Conservation (phyloP, 345 rosid species). For the Iberis pinnata region DNA sequence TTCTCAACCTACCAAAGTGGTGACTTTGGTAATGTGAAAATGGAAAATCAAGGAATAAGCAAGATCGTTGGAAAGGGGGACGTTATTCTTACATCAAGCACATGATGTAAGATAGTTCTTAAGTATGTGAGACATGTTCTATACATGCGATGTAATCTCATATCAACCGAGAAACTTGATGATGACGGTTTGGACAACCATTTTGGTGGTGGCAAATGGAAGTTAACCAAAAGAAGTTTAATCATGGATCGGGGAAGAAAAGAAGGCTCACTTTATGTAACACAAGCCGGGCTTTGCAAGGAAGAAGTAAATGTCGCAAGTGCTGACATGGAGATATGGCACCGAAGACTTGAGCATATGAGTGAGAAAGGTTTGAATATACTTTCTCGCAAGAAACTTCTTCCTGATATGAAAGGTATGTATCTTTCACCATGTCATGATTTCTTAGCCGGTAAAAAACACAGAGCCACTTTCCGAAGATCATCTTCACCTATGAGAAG, state of each 20-base stretch:
- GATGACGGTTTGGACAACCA: not conserved
- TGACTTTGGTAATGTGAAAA: not conserved
- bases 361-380: not conserved
- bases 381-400: not conserved
- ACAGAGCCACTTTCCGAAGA: not conserved
- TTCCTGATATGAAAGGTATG: not conserved
- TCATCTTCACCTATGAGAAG: not conserved
- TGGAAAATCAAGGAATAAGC: slow-evolving; percentile 8
- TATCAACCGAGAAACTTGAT: not conserved
- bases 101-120: not conserved
- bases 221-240: not conserved
- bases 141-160: not conserved
- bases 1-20: too few relatives aligned
- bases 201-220: slow-evolving; percentile 1
- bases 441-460: not conserved
- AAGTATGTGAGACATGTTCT: not conserved
- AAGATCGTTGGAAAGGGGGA: not conserved
- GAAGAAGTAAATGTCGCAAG: not conserved
- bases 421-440: not conserved
- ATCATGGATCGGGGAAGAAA: not conserved
- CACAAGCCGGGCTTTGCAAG: not conserved
- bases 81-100: not conserved
- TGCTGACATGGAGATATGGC: not conserved
- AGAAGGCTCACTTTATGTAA: not conserved
- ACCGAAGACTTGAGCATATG: not conserved